phyloP scores from a whole-genome alignment of 73 alveolate species.

The Halteria grandinella region DNA sequence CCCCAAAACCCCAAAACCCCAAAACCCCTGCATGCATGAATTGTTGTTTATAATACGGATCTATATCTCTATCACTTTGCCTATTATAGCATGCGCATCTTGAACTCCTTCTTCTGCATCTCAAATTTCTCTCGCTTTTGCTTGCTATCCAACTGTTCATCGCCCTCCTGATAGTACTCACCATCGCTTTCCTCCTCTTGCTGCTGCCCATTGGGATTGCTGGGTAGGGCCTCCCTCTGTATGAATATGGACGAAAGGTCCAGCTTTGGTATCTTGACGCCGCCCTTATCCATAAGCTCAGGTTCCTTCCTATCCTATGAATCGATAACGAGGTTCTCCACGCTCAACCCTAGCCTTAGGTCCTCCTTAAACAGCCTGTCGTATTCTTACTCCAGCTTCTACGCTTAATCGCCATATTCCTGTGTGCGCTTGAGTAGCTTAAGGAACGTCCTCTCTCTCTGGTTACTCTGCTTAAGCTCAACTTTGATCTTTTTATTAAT shows the following conservation, averaged over 20 bases:
- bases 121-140: slow-evolving; percentile 30
- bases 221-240: slow-evolving; percentile 25
- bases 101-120: slow-evolving; percentile 13
- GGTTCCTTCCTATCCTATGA: slow-evolving; percentile 9
- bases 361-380: slow-evolving; percentile 37
- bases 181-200: not conserved
- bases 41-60: no score
- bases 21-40: no score
- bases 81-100: slow-evolving; percentile 27
- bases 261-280: slow-evolving; percentile 28
- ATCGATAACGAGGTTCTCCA: slow-evolving; percentile 7
- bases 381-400: slow-evolving; percentile 27
- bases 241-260: slow-evolving; percentile 34
- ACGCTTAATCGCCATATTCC: slow-evolving; percentile 44
- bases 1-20: no score
- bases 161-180: slow-evolving; percentile 13
- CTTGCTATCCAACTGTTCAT: not conserved
- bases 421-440: slow-evolving; percentile 33
- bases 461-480: slow-evolving; percentile 11
- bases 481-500: slow-evolving; percentile 20
- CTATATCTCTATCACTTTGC: no score
- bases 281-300: slow-evolving; percentile 29
- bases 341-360: not conserved
- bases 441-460: slow-evolving; percentile 40
- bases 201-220: slow-evolving; percentile 20